Percentiles rank a stretch among this genome's conserved stretches.
phyloP scores from a whole-genome alignment of 352 stramenopile genomes.

The Phytophthora hybrid region DNA sequence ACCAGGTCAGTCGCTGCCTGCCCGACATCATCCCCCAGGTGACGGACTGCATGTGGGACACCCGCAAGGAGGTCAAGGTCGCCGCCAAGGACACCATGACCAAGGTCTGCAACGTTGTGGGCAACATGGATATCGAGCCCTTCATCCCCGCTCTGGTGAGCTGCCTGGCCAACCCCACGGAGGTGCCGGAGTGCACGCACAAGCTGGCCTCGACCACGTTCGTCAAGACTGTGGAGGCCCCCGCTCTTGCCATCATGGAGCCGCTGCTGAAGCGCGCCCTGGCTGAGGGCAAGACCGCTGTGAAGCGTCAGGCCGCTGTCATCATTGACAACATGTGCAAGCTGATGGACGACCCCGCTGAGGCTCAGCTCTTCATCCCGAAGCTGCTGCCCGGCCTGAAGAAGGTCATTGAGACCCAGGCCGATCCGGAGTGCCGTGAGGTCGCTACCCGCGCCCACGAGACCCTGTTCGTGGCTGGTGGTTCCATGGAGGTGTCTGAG shows the following conservation, averaged over 20 bases:
- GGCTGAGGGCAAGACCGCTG: slow-evolving; percentile 95
- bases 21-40: slow-evolving; percentile 98
- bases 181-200: slow-evolving; percentile 99
- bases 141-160: slow-evolving; percentile 98
- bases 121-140: slow-evolving; percentile 99
- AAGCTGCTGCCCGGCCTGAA: slow-evolving; percentile 97
- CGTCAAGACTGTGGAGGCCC: slow-evolving; percentile 97
- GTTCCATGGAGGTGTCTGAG: slow-evolving; percentile 92
- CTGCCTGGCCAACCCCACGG: slow-evolving; percentile 97
- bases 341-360: slow-evolving; percentile 97
- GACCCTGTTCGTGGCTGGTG: slow-evolving; percentile 95
- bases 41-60: slow-evolving; percentile 99
- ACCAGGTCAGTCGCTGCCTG: slow-evolving; percentile 95
- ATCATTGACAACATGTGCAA: slow-evolving; percentile 99
- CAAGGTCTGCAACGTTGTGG: slow-evolving; percentile 96
- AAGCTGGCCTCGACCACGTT: slow-evolving; percentile 99
- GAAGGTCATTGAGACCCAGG: slow-evolving; percentile 96
- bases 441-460: slow-evolving; percentile 94
- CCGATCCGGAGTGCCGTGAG: slow-evolving; percentile 97
- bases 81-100: slow-evolving; percentile 95
- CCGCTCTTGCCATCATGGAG: slow-evolving; percentile 97
- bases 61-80: slow-evolving; percentile 98
- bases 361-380: slow-evolving; percentile 98
- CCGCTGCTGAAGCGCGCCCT: slow-evolving; percentile 96
- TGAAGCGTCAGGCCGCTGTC: slow-evolving; percentile 98